Base-by-base conservation (phyloP, 306 rosid species). In the Canavalia ensiformis region DNA sequence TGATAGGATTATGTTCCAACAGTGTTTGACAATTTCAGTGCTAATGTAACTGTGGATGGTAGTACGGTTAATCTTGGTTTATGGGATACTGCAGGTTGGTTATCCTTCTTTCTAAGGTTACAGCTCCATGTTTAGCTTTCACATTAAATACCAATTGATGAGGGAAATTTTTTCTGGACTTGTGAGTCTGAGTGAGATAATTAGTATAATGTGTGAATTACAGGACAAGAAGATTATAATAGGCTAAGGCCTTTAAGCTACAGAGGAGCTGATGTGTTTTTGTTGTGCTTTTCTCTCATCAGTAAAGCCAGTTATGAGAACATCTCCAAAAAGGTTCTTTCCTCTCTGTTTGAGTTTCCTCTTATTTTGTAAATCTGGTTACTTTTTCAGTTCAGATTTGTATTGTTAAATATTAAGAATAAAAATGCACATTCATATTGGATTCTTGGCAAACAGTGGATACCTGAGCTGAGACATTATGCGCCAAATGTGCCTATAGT, bases 141-240 rank as follows among this genome's bases (percentile, higher is more conserved):
- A 31, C 35, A 34, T 65, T 81, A 42, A 81, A 47, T 49, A 6
- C 5, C 28, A 60, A 63, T 29, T 66, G 25, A 13, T 67, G 28
- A 55, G 47, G 1, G 37, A 70, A 13, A 0, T 5, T 28, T 7
- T 11, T 52, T 30, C 0, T 67, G 49, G 8, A 2, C 31, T 68
- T 66, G 6, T 66, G 72, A 8, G 56, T 25, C 8, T 54, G 56
- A 35, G 30, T 30, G 63, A 31, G 39, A 52, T 68, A 46, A 72
- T 81, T 60, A 29, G 2, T 58, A 33, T 39, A 56, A 72, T 64
- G 47, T 69, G 52, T 35, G 71, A 30, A 74, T 52, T 81, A 10
- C 86, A 94, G 98, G 98, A 49, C 98, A 94, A 76, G 98, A 94
- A 83, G 98, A 94, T 85, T 94, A 94, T 74, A 94, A 94, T 76